Base-by-base conservation (phyloP, 345 rosid genomes). In the Heritiera fomes region DNA sequence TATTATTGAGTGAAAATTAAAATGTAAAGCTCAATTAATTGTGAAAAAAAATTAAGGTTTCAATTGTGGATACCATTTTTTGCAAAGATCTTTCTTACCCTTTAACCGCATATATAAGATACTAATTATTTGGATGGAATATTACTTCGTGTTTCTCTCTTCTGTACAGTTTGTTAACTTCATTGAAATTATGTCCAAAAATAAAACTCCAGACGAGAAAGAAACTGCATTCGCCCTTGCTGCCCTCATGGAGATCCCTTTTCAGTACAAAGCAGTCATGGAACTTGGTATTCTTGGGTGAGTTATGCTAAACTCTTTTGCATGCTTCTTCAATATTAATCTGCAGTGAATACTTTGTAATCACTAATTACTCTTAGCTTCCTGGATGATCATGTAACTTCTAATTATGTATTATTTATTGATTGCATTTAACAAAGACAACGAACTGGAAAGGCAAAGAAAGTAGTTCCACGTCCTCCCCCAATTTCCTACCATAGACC, bases 211-310 rank as follows among this genome's bases (percentile, higher is more conserved):
- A 23, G 34, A 83, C 0, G 87, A 87, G 75, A 95, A 91, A 87
- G 98, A 95, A 86, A 72, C 93, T 7, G 93, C 90, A 8, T 94
- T 94, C 87, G 98, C 98, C 68, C 97, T 94, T 71, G 90, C 97
- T 55, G 89, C 98, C 32, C 84, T 95, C 69, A 95, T 95, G 98
- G 98, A 95, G 86, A 90, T 93, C 56, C 98, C 98, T 7, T 41
- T 90, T 30, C 98, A 95, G 74, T 93, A 91, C 75, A 91, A 83
- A 82, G 98, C 98, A 81, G 82, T 88, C 41, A 60, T 83, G 45
- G 97, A 93, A 74, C 84, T 88, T 23, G 80, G 85, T 18, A 47
- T 93, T 53, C 83, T 94, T 68, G 95, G 97, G 98, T 93, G 87
- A 59, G 80, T 41, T 17, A 76, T 34, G 34, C 71, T 56, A 15